Percentiles rank a stretch among this genome's conserved stretches.
Conservation (phyloP, 306 rosid species). For the Cotoneaster glaucophyllus region DNA sequence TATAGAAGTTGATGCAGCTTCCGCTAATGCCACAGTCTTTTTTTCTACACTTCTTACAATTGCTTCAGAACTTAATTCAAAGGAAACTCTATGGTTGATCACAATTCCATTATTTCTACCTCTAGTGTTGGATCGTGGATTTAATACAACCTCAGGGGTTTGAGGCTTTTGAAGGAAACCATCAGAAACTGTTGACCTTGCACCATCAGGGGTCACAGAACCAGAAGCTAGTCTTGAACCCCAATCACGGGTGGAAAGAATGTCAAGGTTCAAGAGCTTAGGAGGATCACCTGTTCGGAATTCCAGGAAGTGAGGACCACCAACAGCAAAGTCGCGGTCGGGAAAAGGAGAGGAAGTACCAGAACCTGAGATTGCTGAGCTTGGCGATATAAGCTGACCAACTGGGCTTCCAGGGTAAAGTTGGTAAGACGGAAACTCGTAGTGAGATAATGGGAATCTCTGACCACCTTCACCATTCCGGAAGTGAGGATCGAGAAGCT, state of each 20-base stretch:
- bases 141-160: slow-evolving; percentile 15
- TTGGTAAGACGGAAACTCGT: slow-evolving; percentile 82
- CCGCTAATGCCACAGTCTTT: slow-evolving; percentile 30
- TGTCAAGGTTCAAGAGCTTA: slow-evolving; percentile 58
- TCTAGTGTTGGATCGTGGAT: slow-evolving; percentile 6
- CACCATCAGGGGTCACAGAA: slow-evolving; percentile 33
- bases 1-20: slow-evolving; percentile 31
- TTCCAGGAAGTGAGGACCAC: slow-evolving; percentile 39
- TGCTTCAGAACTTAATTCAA: slow-evolving; percentile 34
- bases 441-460: slow-evolving; percentile 60
- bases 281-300: slow-evolving; percentile 54
- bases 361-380: slow-evolving; percentile 78
- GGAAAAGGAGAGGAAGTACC: slow-evolving; percentile 82
- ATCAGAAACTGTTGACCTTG: slow-evolving; percentile 12
- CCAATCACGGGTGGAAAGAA: slow-evolving; percentile 42
- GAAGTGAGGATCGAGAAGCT: slow-evolving; percentile 54
- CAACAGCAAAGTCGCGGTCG: slow-evolving; percentile 44
- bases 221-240: slow-evolving; percentile 37
- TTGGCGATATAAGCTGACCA: slow-evolving; percentile 84
- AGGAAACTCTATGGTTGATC: slow-evolving; percentile 33
- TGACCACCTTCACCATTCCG: slow-evolving; percentile 44
- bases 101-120: slow-evolving; percentile 15
- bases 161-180: slow-evolving; percentile 21
- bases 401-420: slow-evolving; percentile 93
- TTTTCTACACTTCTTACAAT: slow-evolving; percentile 21